Conservation (phyloP, 2,329 filamentous ascomycete species). For the Colletotrichum liriopes region DNA sequence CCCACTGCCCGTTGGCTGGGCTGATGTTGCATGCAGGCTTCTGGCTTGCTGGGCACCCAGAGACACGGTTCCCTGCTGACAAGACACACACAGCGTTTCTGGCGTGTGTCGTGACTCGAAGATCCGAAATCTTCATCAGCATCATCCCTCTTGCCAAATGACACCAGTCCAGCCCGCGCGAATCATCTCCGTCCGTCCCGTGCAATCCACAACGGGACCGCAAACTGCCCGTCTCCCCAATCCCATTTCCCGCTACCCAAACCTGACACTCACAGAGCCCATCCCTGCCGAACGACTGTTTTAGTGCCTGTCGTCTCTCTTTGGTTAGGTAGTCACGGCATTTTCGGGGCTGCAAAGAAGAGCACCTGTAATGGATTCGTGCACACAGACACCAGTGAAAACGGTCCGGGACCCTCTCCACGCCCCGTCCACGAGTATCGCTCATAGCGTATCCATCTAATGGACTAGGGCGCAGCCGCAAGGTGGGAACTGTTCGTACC, state of each 20-base stretch:
- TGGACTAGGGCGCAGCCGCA: not conserved
- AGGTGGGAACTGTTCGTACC: slow-evolving; percentile 12
- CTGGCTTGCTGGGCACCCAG: not conserved
- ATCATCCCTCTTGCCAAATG: slow-evolving; percentile 34
- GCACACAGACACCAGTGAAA: not conserved
- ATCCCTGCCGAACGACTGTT: slow-evolving; percentile 34
- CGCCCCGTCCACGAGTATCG: not conserved
- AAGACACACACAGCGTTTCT: slow-evolving; percentile 26
- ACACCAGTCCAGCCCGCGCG: slow-evolving; percentile 17
- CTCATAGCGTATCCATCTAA: slow-evolving; percentile 6
- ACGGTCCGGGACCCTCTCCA: not conserved
- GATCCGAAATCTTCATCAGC: slow-evolving; percentile 13
- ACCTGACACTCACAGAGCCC: slow-evolving; percentile 27
- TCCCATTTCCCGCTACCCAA: slow-evolving; percentile 13
- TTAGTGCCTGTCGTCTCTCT: not conserved
- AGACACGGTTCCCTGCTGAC: slow-evolving; percentile 23
- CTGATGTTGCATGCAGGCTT: not conserved
- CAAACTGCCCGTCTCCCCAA: slow-evolving; percentile 22
- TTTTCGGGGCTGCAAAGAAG: slow-evolving; percentile 24
- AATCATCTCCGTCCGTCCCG: slow-evolving; percentile 41
- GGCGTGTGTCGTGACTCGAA: slow-evolving; percentile 14
- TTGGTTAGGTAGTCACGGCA: not conserved
- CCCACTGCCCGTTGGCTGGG: not conserved
- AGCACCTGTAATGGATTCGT: slow-evolving; percentile 14
- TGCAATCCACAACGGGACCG: slow-evolving; percentile 38